Conservation (phyloP, 768 basidiomycete species). For the Cystofilobasidium macerans region DNA sequence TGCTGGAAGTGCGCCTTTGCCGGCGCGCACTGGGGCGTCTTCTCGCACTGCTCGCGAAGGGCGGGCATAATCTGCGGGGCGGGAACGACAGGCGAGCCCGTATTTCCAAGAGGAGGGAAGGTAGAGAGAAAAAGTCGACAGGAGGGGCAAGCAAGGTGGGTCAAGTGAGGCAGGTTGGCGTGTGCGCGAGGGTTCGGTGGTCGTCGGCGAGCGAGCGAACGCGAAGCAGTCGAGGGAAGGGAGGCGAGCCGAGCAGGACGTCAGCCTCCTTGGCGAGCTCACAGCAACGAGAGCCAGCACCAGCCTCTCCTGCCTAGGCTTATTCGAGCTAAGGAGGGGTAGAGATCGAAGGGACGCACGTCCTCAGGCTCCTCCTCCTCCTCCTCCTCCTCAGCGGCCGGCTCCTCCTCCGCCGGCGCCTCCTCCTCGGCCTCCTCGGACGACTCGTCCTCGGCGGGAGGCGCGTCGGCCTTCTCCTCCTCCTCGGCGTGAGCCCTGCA, state of each 20-base stretch:
- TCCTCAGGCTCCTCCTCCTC: constrained; percentile 28
- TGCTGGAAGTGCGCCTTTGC: constrained; percentile 74
- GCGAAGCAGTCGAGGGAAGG: not conserved
- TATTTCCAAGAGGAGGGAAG: not conserved
- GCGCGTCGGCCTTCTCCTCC: constrained; percentile 13
- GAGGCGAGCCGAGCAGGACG: not conserved
- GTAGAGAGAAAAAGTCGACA: not conserved
- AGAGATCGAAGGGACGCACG: constrained; percentile 1
- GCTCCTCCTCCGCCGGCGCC: constrained; percentile 10
- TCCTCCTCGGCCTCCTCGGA: constrained; percentile 18
- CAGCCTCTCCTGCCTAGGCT: too few species aligned
- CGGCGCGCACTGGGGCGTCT: constrained; percentile 54
- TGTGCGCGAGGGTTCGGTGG: too few species aligned
- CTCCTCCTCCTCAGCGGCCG: constrained; percentile 23
- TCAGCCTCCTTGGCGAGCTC: not conserved
- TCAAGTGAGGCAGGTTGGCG: too few species aligned
- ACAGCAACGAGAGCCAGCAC: too few species aligned
- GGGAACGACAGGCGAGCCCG: not conserved
- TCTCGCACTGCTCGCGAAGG: constrained; percentile 65
- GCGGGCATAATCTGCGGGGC: constrained; percentile 40
- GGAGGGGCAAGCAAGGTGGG: not conserved
- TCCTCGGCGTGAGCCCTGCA: constrained; percentile 26
- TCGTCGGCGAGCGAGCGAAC: too few species aligned
- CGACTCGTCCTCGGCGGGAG: constrained; percentile 16
- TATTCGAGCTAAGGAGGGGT: too few species aligned